These are phyloP conservation scores for Arabidopsis suecica DNA, from an alignment of 345 rosid genomes.

Conservation along the genomic window DNA sequence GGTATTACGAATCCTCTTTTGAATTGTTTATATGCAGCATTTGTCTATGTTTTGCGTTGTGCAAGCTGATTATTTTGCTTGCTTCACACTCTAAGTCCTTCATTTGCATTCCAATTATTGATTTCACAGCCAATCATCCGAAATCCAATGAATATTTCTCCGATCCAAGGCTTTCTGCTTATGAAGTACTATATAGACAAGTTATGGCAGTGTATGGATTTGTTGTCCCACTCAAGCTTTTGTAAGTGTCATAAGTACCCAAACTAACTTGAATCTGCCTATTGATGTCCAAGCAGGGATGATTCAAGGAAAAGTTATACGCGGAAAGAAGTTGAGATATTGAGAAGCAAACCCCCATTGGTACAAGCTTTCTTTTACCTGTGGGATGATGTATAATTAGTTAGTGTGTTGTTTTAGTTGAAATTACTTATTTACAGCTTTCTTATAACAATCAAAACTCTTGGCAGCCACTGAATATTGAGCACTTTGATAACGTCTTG, in stretches of 20 bases:
- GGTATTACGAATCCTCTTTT: constrained; percentile 52
- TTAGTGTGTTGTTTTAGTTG: too few relatives aligned
- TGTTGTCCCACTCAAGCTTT: constrained; percentile 44
- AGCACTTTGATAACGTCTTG: too few relatives aligned
- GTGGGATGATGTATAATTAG: too few relatives aligned
- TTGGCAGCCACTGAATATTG: too few relatives aligned
- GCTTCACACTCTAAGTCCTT: constrained; percentile 31
- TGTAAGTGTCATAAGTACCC: constrained; percentile 37
- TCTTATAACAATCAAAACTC: too few relatives aligned
- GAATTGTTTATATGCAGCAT: constrained; percentile 6
- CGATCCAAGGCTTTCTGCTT: constrained; percentile 89
- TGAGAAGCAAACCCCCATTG: too few relatives aligned
- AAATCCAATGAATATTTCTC: constrained; percentile 61
- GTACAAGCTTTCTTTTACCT: too few relatives aligned
- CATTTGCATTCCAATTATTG: constrained; percentile 20
- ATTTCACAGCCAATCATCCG: constrained; percentile 39
- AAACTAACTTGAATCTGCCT: constrained; percentile 47
- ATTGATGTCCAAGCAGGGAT: constrained; percentile 48
- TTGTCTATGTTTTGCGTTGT: not conserved
- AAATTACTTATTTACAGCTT: too few relatives aligned
- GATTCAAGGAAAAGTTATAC: too few relatives aligned
- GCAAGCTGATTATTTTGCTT: not conserved
- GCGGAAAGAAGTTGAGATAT: too few relatives aligned
- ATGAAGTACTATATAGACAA: constrained; percentile 81
- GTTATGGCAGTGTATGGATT: constrained; percentile 66